These are phyloP conservation scores for Cephalotrichum gorgonifer DNA, from an alignment of 2,329 filamentous ascomycete species.

Conservation along the genomic window DNA sequence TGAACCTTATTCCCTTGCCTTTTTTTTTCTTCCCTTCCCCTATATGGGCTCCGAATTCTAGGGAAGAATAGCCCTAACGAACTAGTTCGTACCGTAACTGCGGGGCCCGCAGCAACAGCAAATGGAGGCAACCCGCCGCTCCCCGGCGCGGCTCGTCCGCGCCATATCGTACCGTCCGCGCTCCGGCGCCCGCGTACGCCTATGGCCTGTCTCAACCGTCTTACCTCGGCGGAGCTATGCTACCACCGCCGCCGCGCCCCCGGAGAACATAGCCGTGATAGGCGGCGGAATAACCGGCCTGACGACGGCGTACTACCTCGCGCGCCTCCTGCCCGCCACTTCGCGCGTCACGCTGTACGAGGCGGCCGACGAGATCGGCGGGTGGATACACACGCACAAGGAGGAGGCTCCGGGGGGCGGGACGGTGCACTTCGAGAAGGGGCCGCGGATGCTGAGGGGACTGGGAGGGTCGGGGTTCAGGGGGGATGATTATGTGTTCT, in stretches of 20 bases:
- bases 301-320: conserved; percentile 66
- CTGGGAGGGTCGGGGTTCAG: conserved; percentile 25
- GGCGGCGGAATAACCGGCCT: conserved; percentile 80
- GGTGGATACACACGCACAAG: conserved; percentile 63
- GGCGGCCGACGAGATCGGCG: conserved; percentile 57
- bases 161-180: not conserved
- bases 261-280: conserved; percentile 50
- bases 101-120: too few species aligned
- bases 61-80: too few species aligned
- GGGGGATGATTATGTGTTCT: conserved; percentile 55
- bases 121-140: not conserved
- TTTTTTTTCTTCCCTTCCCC: not conserved
- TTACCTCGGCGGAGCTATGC: too few species aligned
- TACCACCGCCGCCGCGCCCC: conserved; percentile 1
- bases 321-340: conserved; percentile 50
- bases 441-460: conserved; percentile 66
- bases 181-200: not conserved
- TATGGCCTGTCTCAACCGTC: not conserved
- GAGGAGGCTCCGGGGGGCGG: conserved; percentile 5
- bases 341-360: conserved; percentile 77
- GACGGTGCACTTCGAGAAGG: conserved; percentile 59
- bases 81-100: too few species aligned
- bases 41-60: too few species aligned
- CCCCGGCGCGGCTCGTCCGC: not conserved
- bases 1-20: not conserved